Base-by-base conservation (phyloP, 257 asterid species). In the Solanum dulcamara region DNA sequence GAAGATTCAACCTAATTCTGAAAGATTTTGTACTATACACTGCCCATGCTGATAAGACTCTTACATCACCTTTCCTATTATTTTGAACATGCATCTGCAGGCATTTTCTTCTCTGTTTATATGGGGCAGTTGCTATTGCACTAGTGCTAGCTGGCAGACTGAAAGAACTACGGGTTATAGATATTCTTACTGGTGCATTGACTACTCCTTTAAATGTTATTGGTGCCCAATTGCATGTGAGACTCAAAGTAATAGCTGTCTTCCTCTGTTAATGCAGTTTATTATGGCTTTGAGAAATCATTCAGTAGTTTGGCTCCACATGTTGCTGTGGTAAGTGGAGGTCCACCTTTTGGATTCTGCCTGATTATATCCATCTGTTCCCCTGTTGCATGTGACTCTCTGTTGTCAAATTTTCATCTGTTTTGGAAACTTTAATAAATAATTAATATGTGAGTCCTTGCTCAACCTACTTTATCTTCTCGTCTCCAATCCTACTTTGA, bases 31-130 rank as follows among this genome's bases (percentile, higher is more conserved):
- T 77, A 15, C 38, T 77, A 26, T 28, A 46, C n/a, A 28, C 83
- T 77, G 59, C 38, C 37, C 26, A 26, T 44, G 62, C 55, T 77
- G 26, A 26, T 46, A 15, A 46, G 82, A 77, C 2, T 44, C 37
- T 77, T 28, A 28, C 26, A 7, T 77, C 26, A 48, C n/a, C 82
- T 46, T 44, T 46, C 40, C 62, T 77, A 42, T 26, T 44, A 46
- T 42, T 40, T 50, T 60, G n/a, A 42, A 55, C 82, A 59, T 37
- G 84, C 64, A 59, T 81, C 86, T 91, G 91, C 96, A 95, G 99
- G 99, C 99, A 97, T 91, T 94, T 94, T 17, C 90, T 95, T 88
- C 91, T 97, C 89, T 95, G 99, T 88, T 38, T 92, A 7, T 97
- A 97, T 86, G 99, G 98, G 85, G 86, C 93, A 64, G 87, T 90